phyloP scores from a whole-genome alignment of 2,329 filamentous ascomycete genomes.

The Xylariaceae sp. region DNA sequence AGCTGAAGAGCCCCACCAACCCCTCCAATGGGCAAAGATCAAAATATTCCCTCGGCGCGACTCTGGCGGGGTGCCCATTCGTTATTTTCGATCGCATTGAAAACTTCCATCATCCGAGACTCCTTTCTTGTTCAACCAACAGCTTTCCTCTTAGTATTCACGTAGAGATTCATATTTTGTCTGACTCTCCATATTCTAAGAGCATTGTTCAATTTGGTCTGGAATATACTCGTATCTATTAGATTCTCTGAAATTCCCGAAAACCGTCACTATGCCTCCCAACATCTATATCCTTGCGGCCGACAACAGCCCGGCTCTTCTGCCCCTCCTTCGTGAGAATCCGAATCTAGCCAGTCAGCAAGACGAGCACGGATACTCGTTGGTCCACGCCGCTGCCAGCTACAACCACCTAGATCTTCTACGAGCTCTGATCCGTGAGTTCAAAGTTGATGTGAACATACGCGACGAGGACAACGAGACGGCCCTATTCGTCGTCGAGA shows the following conservation, averaged over 20 bases:
- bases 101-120: neutral
- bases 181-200: neutral
- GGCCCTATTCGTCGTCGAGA: slow-evolving; percentile 89
- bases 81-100: neutral
- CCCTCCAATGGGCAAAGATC: neutral
- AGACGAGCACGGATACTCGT: slow-evolving; percentile 89
- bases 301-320: slow-evolving; percentile 69
- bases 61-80: slow-evolving; percentile 8
- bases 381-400: slow-evolving; percentile 87
- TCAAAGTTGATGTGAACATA: slow-evolving; percentile 72
- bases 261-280: slow-evolving; percentile 37
- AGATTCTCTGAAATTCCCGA: neutral
- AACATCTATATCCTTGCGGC: slow-evolving; percentile 75
- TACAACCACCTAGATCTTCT: slow-evolving; percentile 84
- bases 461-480: slow-evolving; percentile 90
- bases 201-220: neutral
- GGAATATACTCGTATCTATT: neutral
- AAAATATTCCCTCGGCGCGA: neutral
- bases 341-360: slow-evolving; percentile 72
- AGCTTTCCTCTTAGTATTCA: too few species aligned
- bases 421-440: slow-evolving; percentile 67
- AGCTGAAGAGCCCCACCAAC: neutral
- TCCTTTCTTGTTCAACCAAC: neutral
- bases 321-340: slow-evolving; percentile 67
- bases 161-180: neutral